Conservation (phyloP, 169 alveolate species). For the Plasmodium berghei region DNA sequence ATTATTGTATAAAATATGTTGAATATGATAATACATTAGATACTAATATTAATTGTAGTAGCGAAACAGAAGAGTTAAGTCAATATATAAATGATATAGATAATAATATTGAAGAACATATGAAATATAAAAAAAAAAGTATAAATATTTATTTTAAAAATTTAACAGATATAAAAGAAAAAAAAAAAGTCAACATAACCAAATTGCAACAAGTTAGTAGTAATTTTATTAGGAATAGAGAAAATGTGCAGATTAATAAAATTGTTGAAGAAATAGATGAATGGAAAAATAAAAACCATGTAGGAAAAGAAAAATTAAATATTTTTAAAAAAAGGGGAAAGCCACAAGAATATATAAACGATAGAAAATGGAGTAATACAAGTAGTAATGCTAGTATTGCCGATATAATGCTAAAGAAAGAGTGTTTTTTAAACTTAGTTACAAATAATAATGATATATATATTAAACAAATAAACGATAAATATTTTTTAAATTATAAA, state of each 20-base stretch:
- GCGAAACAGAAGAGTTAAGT: slow-evolving; percentile 1
- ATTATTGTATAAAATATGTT: too few species aligned
- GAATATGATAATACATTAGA: neutral
- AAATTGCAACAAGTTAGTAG: slow-evolving; percentile 19
- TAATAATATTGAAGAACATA: neutral
- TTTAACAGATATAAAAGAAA: slow-evolving; percentile 1
- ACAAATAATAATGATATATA: slow-evolving; percentile 46
- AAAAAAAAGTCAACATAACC: slow-evolving; percentile 31
- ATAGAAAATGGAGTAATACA: neutral
- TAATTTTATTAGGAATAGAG: neutral
- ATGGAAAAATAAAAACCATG: slow-evolving; percentile 16
- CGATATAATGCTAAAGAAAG: slow-evolving; percentile 21
- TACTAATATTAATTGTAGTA: slow-evolving; percentile 3
- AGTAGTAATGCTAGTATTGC: neutral
- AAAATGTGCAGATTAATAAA: neutral
- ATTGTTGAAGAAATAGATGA: neutral
- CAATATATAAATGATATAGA: neutral
- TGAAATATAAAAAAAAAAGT: slow-evolving; percentile 15
- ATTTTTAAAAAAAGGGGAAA: slow-evolving; percentile 6
- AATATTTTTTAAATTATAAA: slow-evolving; percentile 36
- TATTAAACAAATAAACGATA: slow-evolving; percentile 47
- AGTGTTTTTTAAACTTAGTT: slow-evolving; percentile 38
- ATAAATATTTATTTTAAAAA: slow-evolving; percentile 46
- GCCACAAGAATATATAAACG: neutral
- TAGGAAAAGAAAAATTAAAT: neutral